Base-by-base conservation (phyloP, 306 rosid species). In the Sechiopsis laciniata region DNA sequence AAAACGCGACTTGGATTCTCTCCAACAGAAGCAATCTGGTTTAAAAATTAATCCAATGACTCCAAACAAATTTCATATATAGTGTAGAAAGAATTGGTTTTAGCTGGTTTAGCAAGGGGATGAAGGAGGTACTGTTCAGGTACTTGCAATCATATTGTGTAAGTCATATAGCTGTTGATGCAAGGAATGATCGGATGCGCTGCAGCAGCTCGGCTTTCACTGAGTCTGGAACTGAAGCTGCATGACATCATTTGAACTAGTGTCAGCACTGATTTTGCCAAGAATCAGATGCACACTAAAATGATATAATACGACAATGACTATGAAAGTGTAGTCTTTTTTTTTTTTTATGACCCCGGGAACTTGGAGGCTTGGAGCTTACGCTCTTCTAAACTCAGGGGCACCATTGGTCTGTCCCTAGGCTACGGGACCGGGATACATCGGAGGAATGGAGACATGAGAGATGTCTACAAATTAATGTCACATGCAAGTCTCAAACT, bases 161-260 rank as follows among this genome's bases (percentile, higher is more conserved):
- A 46, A 13, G 40, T 85, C 82, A 90, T 55, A 85, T 83, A 55
- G 95, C 82, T 29, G 91, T 87, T 4, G 96, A 81, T 65, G 79
- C 84, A 26, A 92, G 95, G 79, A 88, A 87, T 1, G 90, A 24
- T 54, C 80, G 89, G 76, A 92, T 92, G 77, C 85, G 86, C 77
- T 92, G 92, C 90, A 90, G 80, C 55, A 92, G 85, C 81, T 92
- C 97, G 0, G 97, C 91, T 80, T 92, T 92, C 57, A 90, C 26
- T 9, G 96, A 83, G 83, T 90, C 96, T 0, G 97, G 97, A 78
- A 92, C 72, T 8, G 95, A 90, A 46, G 96, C 97, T 92, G 87
- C 83, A 63, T 46, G 45, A 48, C 20, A 42, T 13, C 73, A 22
- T 68, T 45, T 7, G 20, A 48, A 68, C 57, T 7, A 68, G 13